phyloP scores from a whole-genome alignment of 2,329 filamentous ascomycete species.

The Verticillium nonalfalfae region DNA sequence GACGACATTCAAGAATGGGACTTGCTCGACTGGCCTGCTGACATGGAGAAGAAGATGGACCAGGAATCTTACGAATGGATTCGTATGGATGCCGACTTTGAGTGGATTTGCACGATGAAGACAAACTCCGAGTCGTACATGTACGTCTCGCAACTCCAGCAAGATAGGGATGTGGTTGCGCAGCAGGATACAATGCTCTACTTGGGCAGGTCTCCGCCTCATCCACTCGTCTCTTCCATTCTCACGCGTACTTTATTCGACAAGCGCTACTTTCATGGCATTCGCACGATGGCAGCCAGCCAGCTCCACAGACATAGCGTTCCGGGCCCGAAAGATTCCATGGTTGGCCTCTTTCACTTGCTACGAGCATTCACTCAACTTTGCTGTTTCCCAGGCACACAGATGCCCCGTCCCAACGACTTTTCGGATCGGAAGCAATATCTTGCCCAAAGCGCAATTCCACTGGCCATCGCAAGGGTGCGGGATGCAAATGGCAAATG shows the following conservation, averaged over 20 bases:
- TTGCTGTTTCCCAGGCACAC: constrained; percentile 74
- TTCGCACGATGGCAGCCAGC: constrained; percentile 77
- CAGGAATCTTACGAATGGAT: constrained; percentile 99
- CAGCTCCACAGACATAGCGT: constrained; percentile 62
- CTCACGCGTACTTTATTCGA: constrained; percentile 87
- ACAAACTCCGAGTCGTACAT: constrained; percentile 87
- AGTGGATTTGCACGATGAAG: constrained; percentile 88
- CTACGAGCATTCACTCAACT: constrained; percentile 81
- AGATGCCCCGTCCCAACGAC: constrained; percentile 82
- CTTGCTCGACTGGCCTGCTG: constrained; percentile 80
- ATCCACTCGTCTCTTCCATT: constrained; percentile 82
- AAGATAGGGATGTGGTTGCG: constrained; percentile 95
- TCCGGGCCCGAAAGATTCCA: constrained; percentile 61
- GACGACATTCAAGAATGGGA: constrained; percentile 82
- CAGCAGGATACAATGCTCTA: constrained; percentile 71
- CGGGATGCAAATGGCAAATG: constrained; percentile 70
- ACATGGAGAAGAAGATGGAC: constrained; percentile 87
- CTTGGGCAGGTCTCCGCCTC: constrained; percentile 59
- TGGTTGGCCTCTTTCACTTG: constrained; percentile 78
- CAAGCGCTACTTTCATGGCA: constrained; percentile 85
- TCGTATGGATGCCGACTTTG: constrained; percentile 93
- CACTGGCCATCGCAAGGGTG: constrained; percentile 71
- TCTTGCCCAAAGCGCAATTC: constrained; percentile 76
- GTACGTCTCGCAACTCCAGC: constrained; percentile 95
- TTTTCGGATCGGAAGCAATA: constrained; percentile 85